These are phyloP conservation scores for Gloeopeniophorella convolvens DNA, from an alignment of 768 basidiomycete species.

Conservation along the genomic window DNA sequence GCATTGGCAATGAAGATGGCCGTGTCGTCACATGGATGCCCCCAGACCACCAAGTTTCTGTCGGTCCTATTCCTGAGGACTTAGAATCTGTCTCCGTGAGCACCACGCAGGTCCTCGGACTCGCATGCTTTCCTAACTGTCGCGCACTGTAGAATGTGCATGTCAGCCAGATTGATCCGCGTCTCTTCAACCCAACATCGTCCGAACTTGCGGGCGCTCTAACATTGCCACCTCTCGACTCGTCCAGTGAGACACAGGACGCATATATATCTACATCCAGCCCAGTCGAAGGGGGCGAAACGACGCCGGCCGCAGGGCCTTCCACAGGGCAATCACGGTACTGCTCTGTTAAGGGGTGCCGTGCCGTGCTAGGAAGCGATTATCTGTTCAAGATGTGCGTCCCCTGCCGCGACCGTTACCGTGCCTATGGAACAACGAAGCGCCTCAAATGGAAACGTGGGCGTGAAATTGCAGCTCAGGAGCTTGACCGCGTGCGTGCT, in stretches of 20 bases:
- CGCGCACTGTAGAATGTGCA: slow-evolving; percentile 8
- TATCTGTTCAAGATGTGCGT: slow-evolving; percentile 26
- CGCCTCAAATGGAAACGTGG: slow-evolving; percentile 48
- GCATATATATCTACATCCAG: slow-evolving; percentile 4
- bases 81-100: slow-evolving; percentile 6
- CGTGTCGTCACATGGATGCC: slow-evolving; percentile 27
- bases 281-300: background rate
- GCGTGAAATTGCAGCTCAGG: slow-evolving; percentile 36
- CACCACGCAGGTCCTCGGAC: background rate
- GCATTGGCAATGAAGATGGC: slow-evolving; percentile 8
- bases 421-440: slow-evolving; percentile 47
- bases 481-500: slow-evolving; percentile 32
- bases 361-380: slow-evolving; percentile 36
- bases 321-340: slow-evolving; percentile 27
- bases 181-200: slow-evolving; percentile 30
- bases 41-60: slow-evolving; percentile 17
- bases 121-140: background rate
- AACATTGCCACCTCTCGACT: slow-evolving; percentile 29
- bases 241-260: slow-evolving; percentile 1
- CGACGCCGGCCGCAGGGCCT: background rate
- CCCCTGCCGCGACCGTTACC: slow-evolving; percentile 42
- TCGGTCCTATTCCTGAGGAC: slow-evolving; percentile 5
- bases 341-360: slow-evolving; percentile 54
- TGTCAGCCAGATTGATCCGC: slow-evolving; percentile 26
- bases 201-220: slow-evolving; percentile 47